Base-by-base conservation (phyloP, 495 filamentous ascomycete species). In the Podospora appendiculata region DNA sequence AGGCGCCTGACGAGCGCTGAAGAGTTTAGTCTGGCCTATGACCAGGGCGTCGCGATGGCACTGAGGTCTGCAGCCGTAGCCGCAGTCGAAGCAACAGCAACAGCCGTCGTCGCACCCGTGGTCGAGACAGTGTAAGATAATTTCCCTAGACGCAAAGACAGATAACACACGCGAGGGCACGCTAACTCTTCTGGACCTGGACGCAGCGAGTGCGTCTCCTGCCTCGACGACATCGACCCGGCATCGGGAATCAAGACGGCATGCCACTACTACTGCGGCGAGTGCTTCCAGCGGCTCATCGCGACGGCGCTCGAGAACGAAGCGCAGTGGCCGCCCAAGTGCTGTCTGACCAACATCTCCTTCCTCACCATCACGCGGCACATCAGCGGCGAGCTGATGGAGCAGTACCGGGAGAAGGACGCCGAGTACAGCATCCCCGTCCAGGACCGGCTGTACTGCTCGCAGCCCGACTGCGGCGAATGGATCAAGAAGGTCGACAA, bases 261-360 rank as follows among this genome's bases (percentile, higher is more conserved):
- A 10, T 71, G 70, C 48, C 72, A 75, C 53, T 52, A 55, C 38
- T 75, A 72, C 54, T 75, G 72, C 63, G 58, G 41, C 6, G 57
- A 57, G 9, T 73, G 70, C 56, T 75, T 75, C 53, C n/a, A 50
- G 11, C 62, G 60, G 9, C 69, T 75, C n/a, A 59, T 75, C 53
- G n/a, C 46, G 1, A 60, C 62, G 1, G 54, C 64, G 18, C 60
- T 68, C 44, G 52, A 65, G 47, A 66, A 61, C 47, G 70, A 72
- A 52, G 59, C 65, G 48, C 70, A 69, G 46, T 75, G 70, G 70
- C 72, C 72, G 8, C 70, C 72, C 1, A 75, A 72, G 46, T 75
- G 70, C 57, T 75, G 72, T 44, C 58, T 72, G 18, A 73, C 68
- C 45, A 45, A 51, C 16, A 68, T 75, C 50, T 65, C 70, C 32